Conservation (phyloP, 176 grass and related monocot genomes). For the Musa schizocarpa region DNA sequence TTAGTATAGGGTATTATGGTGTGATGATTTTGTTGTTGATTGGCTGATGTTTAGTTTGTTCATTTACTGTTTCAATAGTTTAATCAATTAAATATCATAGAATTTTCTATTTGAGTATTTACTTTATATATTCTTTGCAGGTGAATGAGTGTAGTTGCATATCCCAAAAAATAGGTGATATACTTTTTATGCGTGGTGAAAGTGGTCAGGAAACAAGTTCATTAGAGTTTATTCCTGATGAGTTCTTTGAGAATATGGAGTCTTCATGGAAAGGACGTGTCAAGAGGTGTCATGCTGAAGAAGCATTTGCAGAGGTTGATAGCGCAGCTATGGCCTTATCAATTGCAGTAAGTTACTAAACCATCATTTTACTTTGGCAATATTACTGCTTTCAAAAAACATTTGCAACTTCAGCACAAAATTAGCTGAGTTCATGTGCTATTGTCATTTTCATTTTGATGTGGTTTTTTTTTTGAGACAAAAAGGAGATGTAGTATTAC, state of each 20-base stretch:
- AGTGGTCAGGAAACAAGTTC: conserved; percentile 68
- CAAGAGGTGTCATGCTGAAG: conserved; percentile 83
- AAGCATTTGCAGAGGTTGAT: conserved; percentile 71
- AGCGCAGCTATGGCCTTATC: conserved; percentile 59
- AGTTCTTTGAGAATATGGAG: conserved; percentile 93
- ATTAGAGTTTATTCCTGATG: conserved; percentile 61
- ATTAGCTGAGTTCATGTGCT: background rate
- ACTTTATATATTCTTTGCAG: conserved; percentile 26
- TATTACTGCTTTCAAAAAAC: background rate
- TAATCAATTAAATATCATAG: background rate
- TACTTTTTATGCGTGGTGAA: conserved; percentile 60
- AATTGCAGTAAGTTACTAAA: conserved; percentile 3
- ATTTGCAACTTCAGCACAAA: background rate
- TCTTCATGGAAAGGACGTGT: conserved; percentile 88
- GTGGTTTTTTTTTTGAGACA: background rate
- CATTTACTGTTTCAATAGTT: background rate
- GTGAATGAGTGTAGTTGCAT: conserved; percentile 67
- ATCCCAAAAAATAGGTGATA: conserved; percentile 73
- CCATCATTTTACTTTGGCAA: background rate
- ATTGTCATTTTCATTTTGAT: background rate
- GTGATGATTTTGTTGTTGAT: too few relatives aligned
- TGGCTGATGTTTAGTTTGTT: background rate
- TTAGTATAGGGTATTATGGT: too few relatives aligned
- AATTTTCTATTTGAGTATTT: background rate
- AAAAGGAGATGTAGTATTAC: too few relatives aligned